phyloP scores from a whole-genome alignment of 257 asterid species.

The Penstemon barbatus region DNA sequence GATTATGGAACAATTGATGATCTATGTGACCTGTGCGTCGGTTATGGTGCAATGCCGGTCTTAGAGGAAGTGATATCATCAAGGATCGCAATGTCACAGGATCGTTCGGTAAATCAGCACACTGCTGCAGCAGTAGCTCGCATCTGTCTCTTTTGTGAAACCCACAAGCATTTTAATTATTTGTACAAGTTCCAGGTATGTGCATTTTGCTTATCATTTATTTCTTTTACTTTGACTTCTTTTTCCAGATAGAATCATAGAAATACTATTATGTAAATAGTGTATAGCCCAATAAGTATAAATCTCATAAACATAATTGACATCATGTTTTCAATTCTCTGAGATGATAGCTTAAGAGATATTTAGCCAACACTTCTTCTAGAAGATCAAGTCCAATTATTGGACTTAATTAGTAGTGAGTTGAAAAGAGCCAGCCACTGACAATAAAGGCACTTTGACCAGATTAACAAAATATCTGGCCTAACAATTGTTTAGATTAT shows the following conservation, averaged over 20 bases:
- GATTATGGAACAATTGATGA: conserved; percentile 92
- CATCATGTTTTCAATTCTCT: conserved; percentile 4
- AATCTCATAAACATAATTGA: neutral
- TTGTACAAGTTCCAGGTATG: conserved; percentile 87
- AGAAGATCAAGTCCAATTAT: conserved; percentile 14
- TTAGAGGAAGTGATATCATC: conserved; percentile 79
- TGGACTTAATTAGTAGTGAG: neutral
- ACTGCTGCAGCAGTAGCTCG: conserved; percentile 89
- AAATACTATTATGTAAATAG: conserved; percentile 19
- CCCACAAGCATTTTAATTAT: conserved; percentile 86
- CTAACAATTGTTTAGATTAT: neutral
- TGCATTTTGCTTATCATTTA: conserved; percentile 25
- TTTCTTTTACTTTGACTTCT: conserved; percentile 27
- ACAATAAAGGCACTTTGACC: neutral
- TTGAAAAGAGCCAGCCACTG: conserved; percentile 1
- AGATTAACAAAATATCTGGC: neutral
- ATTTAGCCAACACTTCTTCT: neutral
- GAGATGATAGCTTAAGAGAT: conserved; percentile 1
- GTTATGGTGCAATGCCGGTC: conserved; percentile 82
- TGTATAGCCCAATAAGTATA: neutral
- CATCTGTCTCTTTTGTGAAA: conserved; percentile 86
- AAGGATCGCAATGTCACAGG: conserved; percentile 56
- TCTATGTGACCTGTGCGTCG: conserved; percentile 84
- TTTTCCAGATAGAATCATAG: conserved; percentile 17
- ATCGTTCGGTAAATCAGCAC: conserved; percentile 67